Percentiles rank a stretch among this genome's conserved stretches.
Conservation (phyloP, 257 asterid genomes). For the Apocynum venetum region DNA sequence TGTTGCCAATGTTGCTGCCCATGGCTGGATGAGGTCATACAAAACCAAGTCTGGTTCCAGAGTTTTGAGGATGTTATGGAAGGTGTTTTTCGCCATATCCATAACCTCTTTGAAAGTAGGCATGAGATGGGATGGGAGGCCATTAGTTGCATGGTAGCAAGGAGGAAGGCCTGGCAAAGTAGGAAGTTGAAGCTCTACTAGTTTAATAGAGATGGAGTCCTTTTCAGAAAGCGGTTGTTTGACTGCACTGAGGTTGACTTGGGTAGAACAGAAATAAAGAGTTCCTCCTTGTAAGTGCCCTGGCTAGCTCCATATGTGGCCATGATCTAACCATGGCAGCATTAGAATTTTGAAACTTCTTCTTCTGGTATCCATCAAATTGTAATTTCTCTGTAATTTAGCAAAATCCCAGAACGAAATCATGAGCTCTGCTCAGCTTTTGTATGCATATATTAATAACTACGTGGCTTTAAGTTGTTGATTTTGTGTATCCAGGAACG, state of each 20-base stretch:
- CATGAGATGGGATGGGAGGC: constrained; percentile 61
- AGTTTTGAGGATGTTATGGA: constrained; percentile 36
- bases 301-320: constrained; percentile 69
- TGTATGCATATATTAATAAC: background rate
- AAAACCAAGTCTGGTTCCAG: constrained; percentile 55
- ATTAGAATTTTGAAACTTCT: constrained; percentile 45
- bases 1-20: constrained; percentile 50
- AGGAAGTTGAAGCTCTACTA: constrained; percentile 52
- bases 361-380: constrained; percentile 41
- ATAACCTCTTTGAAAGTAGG: constrained; percentile 36
- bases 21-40: constrained; percentile 57
- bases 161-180: constrained; percentile 46
- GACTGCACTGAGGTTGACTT: constrained; percentile 38
- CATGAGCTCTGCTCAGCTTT: background rate
- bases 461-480: background rate
- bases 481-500: background rate
- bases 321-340: constrained; percentile 78
- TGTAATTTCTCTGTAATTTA: background rate
- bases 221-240: constrained; percentile 28
- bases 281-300: constrained; percentile 42
- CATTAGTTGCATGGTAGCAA: constrained; percentile 56
- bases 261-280: constrained; percentile 54
- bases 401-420: background rate
- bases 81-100: constrained; percentile 35
- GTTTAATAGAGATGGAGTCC: constrained; percentile 39